phyloP scores from a whole-genome alignment of 768 basidiomycete genomes.

The Tephrocybe sp. region DNA sequence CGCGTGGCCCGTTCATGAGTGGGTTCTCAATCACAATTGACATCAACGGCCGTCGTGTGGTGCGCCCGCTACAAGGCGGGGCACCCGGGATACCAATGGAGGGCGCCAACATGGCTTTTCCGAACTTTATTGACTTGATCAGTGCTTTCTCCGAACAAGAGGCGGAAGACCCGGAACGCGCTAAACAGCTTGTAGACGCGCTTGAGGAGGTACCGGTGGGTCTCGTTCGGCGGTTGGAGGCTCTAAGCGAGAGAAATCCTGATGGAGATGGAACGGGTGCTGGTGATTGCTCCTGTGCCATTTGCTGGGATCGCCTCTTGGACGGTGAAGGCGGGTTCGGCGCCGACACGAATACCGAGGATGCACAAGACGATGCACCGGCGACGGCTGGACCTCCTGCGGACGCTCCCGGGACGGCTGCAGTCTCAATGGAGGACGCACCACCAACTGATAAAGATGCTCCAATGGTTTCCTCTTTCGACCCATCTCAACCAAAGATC shows the following conservation, averaged over 20 bases:
- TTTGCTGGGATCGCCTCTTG: constrained; percentile 73
- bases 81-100: constrained; percentile 10
- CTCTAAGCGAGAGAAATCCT: constrained; percentile 37
- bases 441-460: constrained; percentile 4
- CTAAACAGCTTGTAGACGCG: constrained; percentile 58
- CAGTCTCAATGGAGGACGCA: neutral
- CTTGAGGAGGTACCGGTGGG: constrained; percentile 67
- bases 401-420: neutral
- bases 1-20: constrained; percentile 9
- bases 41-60: constrained; percentile 14
- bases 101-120: constrained; percentile 6
- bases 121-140: constrained; percentile 18
- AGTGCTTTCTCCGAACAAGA: constrained; percentile 29
- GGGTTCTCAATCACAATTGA: constrained; percentile 23
- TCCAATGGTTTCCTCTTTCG: constrained; percentile 8
- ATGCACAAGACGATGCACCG: neutral
- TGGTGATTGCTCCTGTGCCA: constrained; percentile 56
- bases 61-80: constrained; percentile 11
- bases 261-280: constrained; percentile 28
- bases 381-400: neutral
- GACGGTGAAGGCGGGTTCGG: constrained; percentile 38
- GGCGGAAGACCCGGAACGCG: constrained; percentile 65
- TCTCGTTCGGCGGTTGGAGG: constrained; percentile 61
- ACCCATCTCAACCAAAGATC: constrained; percentile 37
- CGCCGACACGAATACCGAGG: constrained; percentile 13